Percentiles rank a stretch among this genome's conserved stretches.
Evolutionary conservation across 768 basidiomycete genomes (phyloP).

Genomic region (Hericium alpestre): DNA sequence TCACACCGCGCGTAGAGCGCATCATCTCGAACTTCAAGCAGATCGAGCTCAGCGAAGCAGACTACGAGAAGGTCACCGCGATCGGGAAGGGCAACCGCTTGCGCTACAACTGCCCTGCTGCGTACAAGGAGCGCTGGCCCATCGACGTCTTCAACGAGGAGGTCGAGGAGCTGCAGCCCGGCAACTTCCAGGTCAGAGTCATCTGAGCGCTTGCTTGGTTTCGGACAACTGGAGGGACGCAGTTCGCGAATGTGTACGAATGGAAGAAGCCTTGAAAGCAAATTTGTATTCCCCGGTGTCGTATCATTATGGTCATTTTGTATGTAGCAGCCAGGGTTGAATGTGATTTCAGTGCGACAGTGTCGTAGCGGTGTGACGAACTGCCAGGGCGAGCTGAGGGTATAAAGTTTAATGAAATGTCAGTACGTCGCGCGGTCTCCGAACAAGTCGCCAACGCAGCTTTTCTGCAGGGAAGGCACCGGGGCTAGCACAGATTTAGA

Average conservation of each 20-base stretch:
- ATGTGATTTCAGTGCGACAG: too few species aligned
- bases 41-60: constrained; percentile 52
- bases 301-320: background rate
- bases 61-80: constrained; percentile 48
- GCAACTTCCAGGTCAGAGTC: background rate
- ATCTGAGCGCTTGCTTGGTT: background rate
- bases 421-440: too few species aligned
- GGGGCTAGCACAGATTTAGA: too few species aligned
- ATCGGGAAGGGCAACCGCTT: constrained; percentile 39
- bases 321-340: background rate
- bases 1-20: constrained; percentile 29
- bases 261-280: background rate
- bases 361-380: too few species aligned
- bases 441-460: too few species aligned
- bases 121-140: constrained; percentile 54
- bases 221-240: background rate
- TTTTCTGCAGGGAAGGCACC: too few species aligned
- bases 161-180: constrained; percentile 28
- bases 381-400: too few species aligned
- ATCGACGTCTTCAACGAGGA: constrained; percentile 63
- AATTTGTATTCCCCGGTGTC: background rate
- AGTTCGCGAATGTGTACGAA: background rate
- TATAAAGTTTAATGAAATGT: too few species aligned
- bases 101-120: constrained; percentile 55
- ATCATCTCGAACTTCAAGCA: constrained; percentile 74